phyloP scores from a whole-genome alignment of 2,329 filamentous ascomycete genomes.

The Neonectria neomacrospora region DNA sequence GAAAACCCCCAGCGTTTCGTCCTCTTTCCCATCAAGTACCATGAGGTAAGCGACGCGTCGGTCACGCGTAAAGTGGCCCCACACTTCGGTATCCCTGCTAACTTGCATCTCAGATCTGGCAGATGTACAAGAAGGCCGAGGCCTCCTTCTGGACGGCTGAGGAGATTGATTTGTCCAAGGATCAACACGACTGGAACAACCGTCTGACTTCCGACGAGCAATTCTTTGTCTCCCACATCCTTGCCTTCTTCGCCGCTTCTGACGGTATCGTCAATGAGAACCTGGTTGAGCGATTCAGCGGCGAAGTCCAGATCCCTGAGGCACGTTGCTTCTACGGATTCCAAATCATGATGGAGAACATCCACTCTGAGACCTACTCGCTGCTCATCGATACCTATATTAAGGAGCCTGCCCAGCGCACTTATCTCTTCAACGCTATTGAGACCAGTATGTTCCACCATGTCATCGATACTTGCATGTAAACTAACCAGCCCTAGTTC shows the following conservation, averaged over 20 bases:
- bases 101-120: constrained; percentile 82
- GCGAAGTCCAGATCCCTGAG: constrained; percentile 96
- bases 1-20: constrained; percentile 98
- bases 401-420: constrained; percentile 94
- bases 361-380: constrained; percentile 99
- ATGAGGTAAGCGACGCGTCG: constrained; percentile 81
- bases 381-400: constrained; percentile 99
- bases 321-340: constrained; percentile 99
- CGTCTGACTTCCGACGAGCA: constrained; percentile 95
- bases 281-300: constrained; percentile 96
- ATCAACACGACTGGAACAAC: constrained; percentile 99
- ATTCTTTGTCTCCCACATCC: constrained; percentile 98
- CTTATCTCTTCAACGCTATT: constrained; percentile 97
- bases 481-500: constrained; percentile 65
- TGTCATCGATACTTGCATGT: constrained; percentile 12
- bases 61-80: constrained; percentile 75
- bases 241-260: constrained; percentile 98
- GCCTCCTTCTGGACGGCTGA: constrained; percentile 99
- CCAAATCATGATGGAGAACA: constrained; percentile 99
- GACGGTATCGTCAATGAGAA: constrained; percentile 99
- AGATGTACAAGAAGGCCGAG: constrained; percentile 99
- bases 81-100: constrained; percentile 48
- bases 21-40: constrained; percentile 98
- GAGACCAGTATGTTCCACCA: constrained; percentile 80
- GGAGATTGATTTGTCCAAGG: constrained; percentile 99